Evolutionary conservation across 768 basidiomycete species (phyloP), one percentile per base, ranked within the genome.

Genomic region (Russula sp.): DNA sequence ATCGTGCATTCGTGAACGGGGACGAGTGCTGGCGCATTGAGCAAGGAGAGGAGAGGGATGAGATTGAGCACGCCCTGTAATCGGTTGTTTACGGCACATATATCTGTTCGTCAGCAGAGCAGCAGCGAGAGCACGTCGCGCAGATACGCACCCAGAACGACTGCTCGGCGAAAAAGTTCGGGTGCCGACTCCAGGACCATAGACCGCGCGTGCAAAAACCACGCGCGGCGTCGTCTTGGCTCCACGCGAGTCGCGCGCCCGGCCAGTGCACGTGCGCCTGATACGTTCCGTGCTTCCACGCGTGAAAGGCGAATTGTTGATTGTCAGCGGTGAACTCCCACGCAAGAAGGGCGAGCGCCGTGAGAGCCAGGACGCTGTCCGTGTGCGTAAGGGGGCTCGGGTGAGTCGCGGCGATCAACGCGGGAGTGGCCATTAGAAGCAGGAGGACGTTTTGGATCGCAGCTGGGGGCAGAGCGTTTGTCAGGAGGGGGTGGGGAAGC

Each of bases 141-240:
- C 38, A 51, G 29, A 43, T 1, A 56, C 29, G 52, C 65, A 89
- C 87, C 88, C 88, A 95, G 74, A 95, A 93, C 16, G 75, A 72
- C 72, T 95, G 93, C 72, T 98, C 96, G 71, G 90, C 93, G 1
- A 86, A 75, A 71, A 93, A 95, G 73, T 98, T 98, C 39, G 96
- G 94, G 73, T 98, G 96, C 16, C 96, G 78, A 2, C 83, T 84
- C 78, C 85, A 95, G 2, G 83, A 81, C 90, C 90, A 98, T 7
- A 98, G 72, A 4, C 95, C 95, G 20, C 80, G 78, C 0, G 93
- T 92, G 29, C 87, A 74, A 71, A 98, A 98, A 0, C 96, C 96
- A 11, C 94, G 79, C 63, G 84, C 76, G 1, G 79, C 81, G 72
- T 92, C 88, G 20, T 79, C 80, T 20, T 81, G 76, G 1, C 83